A percentile compares a stretch with the other conserved stretches of the same genome.
phyloP scores from a whole-genome alignment of 2,329 filamentous ascomycete genomes.

The Sporothrix curviconia region DNA sequence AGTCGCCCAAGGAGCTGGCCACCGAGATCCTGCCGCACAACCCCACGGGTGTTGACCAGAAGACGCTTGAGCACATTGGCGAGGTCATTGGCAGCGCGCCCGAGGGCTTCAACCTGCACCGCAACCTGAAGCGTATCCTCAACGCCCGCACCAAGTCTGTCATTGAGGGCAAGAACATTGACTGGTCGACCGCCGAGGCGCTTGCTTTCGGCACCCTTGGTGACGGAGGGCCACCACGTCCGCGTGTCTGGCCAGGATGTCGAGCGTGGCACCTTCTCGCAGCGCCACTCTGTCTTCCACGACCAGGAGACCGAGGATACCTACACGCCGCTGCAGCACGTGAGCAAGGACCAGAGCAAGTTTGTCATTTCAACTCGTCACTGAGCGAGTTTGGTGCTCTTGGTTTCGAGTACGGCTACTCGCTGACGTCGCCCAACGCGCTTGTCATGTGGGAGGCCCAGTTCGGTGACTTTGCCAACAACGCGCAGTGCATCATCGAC shows the following conservation, averaged over 20 bases:
- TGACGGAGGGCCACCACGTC: slow-evolving; percentile 90
- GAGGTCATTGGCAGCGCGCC: slow-evolving; percentile 71
- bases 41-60: slow-evolving; percentile 69
- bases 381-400: slow-evolving; percentile 65
- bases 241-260: slow-evolving; percentile 98
- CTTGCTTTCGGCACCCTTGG: slow-evolving; percentile 88
- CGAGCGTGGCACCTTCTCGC: slow-evolving; percentile 98
- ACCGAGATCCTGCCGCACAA: slow-evolving; percentile 90
- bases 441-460: slow-evolving; percentile 99
- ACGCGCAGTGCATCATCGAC: slow-evolving; percentile 97
- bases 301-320: slow-evolving; percentile 93
- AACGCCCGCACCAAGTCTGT: slow-evolving; percentile 85
- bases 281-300: slow-evolving; percentile 94
- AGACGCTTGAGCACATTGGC: slow-evolving; percentile 74
- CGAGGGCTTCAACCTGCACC: slow-evolving; percentile 82
- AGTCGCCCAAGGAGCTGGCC: slow-evolving; percentile 94
- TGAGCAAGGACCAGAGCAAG: slow-evolving; percentile 85
- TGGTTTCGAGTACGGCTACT: slow-evolving; percentile 98
- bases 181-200: slow-evolving; percentile 96
- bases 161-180: slow-evolving; percentile 85
- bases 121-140: slow-evolving; percentile 95
- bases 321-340: slow-evolving; percentile 84
- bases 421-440: slow-evolving; percentile 89
- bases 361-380: slow-evolving; percentile 97
- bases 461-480: slow-evolving; percentile 99